These are phyloP conservation scores for Bisporella sp. DNA, from an alignment of 2,329 filamentous ascomycete species.

Conservation along the genomic window DNA sequence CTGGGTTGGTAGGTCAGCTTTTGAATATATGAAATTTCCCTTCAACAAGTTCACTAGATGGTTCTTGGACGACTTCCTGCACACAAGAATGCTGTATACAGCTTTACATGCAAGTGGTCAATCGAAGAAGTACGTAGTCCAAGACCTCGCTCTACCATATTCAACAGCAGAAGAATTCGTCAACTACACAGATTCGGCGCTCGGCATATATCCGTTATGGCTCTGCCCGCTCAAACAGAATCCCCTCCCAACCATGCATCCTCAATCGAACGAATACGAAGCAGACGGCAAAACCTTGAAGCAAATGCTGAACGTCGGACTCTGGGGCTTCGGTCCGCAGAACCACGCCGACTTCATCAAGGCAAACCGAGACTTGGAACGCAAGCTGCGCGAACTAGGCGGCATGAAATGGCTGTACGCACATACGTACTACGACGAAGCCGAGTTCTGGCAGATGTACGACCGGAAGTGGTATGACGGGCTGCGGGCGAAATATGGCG, in stretches of 20 bases:
- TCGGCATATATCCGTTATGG: conserved; percentile 50
- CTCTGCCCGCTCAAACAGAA: conserved; percentile 44
- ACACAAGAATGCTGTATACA: conserved; percentile 55
- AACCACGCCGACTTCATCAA: conserved; percentile 51
- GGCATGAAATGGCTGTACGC: conserved; percentile 87
- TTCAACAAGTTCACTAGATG: conserved; percentile 54
- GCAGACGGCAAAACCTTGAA: conserved; percentile 23
- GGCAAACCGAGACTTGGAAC: conserved; percentile 66
- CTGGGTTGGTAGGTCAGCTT: conserved; percentile 56
- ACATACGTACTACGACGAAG: conserved; percentile 73
- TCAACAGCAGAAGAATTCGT: conserved; percentile 43
- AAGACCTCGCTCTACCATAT: conserved; percentile 55
- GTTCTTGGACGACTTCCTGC: conserved; percentile 52
- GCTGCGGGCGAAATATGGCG: conserved; percentile 56
- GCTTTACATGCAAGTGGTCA: conserved; percentile 53
- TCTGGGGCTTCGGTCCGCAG: conserved; percentile 77
- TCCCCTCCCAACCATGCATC: conserved; percentile 26
- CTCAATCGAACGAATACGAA: conserved; percentile 18
- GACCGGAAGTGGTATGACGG: conserved; percentile 52
- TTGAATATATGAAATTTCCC: conserved; percentile 51
- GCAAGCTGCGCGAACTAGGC: conserved; percentile 58
- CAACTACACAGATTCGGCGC: conserved; percentile 38
- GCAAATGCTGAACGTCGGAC: conserved; percentile 56
- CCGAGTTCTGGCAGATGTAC: conserved; percentile 63
- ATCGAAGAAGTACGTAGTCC: conserved; percentile 50